phyloP scores from a whole-genome alignment of 139 green algal species.

The Closterium sp. region DNA sequence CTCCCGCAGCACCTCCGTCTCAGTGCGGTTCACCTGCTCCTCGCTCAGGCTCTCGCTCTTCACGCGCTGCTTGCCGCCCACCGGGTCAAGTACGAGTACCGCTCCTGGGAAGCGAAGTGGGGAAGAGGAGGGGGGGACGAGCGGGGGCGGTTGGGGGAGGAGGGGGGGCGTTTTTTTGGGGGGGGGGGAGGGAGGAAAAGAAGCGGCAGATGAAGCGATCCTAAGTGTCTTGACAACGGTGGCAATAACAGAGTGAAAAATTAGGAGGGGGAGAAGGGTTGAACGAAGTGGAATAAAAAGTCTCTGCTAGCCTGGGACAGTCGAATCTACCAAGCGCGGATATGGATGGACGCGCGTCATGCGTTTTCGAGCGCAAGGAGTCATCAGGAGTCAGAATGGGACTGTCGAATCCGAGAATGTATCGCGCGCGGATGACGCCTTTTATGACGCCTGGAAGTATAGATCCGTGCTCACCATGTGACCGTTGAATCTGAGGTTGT shows the following conservation, averaged over 20 bases:
- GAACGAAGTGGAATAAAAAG: too few relatives aligned
- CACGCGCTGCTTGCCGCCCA: conserved; percentile 8
- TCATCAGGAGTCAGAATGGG: not conserved
- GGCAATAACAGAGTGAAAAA: too few relatives aligned
- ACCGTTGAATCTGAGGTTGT: conserved; percentile 26
- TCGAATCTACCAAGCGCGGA: too few relatives aligned
- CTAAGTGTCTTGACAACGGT: too few relatives aligned
- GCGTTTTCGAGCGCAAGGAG: not conserved
- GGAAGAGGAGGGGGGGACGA: not conserved
- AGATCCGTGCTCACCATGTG: conserved; percentile 16
- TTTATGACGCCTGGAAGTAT: not conserved
- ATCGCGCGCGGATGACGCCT: not conserved
- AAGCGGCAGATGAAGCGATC: too few relatives aligned
- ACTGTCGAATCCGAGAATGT: not conserved
- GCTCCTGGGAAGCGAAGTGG: conserved; percentile 5
- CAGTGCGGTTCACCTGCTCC: conserved; percentile 16
- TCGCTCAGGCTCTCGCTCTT: conserved; percentile 17
- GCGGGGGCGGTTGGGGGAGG: not conserved
- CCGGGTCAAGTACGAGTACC: conserved; percentile 42
- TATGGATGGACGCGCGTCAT: not conserved
- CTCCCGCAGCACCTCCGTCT: conserved; percentile 32
- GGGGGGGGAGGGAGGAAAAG: not conserved
- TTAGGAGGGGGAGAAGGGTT: too few relatives aligned
- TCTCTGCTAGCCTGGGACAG: too few relatives aligned
- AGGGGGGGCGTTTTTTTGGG: too few relatives aligned